Conservation (phyloP, 2,329 filamentous ascomycete genomes). For the Aspergillus ibericus region DNA sequence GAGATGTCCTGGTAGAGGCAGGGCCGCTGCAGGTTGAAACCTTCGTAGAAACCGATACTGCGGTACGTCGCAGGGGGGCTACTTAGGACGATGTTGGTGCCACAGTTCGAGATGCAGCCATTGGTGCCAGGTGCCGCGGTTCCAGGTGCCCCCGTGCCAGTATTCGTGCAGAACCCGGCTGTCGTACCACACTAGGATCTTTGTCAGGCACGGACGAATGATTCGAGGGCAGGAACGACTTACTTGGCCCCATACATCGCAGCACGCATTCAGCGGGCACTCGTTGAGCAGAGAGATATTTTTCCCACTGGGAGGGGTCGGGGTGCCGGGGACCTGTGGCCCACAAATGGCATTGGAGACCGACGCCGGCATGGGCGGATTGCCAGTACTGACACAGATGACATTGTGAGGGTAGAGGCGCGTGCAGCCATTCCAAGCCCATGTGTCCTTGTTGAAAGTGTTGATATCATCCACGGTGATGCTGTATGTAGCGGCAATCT, state of each 20-base stretch:
- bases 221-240: neutral
- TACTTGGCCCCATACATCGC: conserved; percentile 41
- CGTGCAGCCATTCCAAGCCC: conserved; percentile 46
- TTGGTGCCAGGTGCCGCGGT: conserved; percentile 35
- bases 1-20: conserved; percentile 32
- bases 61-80: conserved; percentile 21
- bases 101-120: conserved; percentile 47
- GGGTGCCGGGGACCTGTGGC: conserved; percentile 44
- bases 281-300: conserved; percentile 45
- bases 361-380: conserved; percentile 42
- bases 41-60: conserved; percentile 36
- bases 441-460: conserved; percentile 45
- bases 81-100: conserved; percentile 35
- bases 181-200: conserved; percentile 42
- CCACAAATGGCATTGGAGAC: conserved; percentile 46
- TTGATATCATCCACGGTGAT: conserved; percentile 43
- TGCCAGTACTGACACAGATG: conserved; percentile 46
- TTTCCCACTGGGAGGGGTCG: conserved; percentile 27
- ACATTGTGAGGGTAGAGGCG: conserved; percentile 28
- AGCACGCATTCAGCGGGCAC: conserved; percentile 48
- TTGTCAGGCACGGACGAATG: conserved; percentile 22
- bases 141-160: conserved; percentile 37
- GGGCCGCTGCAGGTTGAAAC: conserved; percentile 28
- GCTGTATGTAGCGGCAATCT: conserved; percentile 33
- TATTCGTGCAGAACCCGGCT: conserved; percentile 43